Conservation (phyloP, 2,329 filamentous ascomycete genomes). For the Lachnellula subtilissima region DNA sequence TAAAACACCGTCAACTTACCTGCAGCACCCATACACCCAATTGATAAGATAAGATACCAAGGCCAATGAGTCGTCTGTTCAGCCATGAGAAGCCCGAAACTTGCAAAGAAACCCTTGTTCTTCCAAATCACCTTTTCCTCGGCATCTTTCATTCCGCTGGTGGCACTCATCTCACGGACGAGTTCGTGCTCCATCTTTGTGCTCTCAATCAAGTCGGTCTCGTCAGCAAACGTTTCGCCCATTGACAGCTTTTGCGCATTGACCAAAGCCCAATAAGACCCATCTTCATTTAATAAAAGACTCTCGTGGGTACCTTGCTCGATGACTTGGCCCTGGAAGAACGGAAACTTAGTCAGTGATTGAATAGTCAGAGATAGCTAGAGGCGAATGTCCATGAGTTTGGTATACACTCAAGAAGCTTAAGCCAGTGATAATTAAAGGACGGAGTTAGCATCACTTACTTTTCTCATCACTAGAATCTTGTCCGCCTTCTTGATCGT, state of each 20-base stretch:
- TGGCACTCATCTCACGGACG: conserved; percentile 18
- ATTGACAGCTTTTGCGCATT: conserved; percentile 45
- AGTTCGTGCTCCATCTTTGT: conserved; percentile 14
- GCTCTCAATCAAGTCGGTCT: conserved; percentile 22
- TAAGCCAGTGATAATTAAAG: neutral
- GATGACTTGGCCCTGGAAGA: conserved; percentile 57
- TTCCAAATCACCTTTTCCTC: conserved; percentile 30
- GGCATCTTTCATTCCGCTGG: conserved; percentile 14
- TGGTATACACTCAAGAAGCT: too few relatives aligned
- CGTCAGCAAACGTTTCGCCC: conserved; percentile 25
- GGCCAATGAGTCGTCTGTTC: conserved; percentile 51
- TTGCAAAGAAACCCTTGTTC: conserved; percentile 37
- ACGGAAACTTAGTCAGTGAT: neutral
- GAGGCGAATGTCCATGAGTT: too few relatives aligned
- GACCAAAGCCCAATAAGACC: conserved; percentile 65
- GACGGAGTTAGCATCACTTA: conserved; percentile 89
- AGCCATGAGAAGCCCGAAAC: conserved; percentile 52
- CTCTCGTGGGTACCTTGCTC: conserved; percentile 74
- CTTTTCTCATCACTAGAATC: conserved; percentile 71
- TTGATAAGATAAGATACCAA: conserved; percentile 45
- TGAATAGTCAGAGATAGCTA: too few relatives aligned
- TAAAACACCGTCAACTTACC: conserved; percentile 19
- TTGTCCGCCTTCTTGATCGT: conserved; percentile 73
- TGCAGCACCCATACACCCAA: conserved; percentile 34
- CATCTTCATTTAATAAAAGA: conserved; percentile 52